Evolutionary conservation across 2,329 filamentous ascomycete species (phyloP).

Genomic region (Hirsutella rhossiliensis): DNA sequence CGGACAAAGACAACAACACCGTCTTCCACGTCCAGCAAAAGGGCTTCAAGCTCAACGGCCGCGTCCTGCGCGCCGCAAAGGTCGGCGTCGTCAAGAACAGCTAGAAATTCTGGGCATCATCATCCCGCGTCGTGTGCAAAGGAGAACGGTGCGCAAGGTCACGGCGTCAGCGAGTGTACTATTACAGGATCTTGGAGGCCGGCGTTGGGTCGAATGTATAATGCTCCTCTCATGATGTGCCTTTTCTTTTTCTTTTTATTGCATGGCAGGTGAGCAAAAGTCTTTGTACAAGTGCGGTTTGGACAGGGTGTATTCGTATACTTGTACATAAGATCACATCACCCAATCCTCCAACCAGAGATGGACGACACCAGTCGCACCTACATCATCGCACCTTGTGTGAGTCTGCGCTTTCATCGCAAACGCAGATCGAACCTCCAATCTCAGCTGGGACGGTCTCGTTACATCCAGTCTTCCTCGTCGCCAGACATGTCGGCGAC

Average conservation of each 20-base stretch:
- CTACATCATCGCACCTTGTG: not conserved
- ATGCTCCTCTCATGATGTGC: slow-evolving; percentile 33
- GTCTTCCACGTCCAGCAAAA: slow-evolving; percentile 92
- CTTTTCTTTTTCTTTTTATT: slow-evolving; percentile 4
- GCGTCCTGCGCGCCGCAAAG: slow-evolving; percentile 83
- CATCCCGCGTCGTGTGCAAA: not conserved
- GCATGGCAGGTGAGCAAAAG: slow-evolving; percentile 13
- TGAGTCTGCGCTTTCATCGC: not conserved
- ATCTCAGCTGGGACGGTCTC: not conserved
- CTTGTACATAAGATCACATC: slow-evolving; percentile 5
- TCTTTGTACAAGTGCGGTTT: slow-evolving; percentile 5
- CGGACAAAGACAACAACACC: slow-evolving; percentile 77
- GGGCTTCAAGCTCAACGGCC: slow-evolving; percentile 87
- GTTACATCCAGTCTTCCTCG: too few species aligned
- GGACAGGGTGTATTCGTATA: slow-evolving; percentile 4
- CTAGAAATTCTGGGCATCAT: slow-evolving; percentile 13
- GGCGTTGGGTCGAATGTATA: slow-evolving; percentile 28
- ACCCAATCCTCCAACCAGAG: not conserved
- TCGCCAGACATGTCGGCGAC: not conserved
- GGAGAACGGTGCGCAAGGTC: not conserved
- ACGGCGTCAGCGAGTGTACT: not conserved
- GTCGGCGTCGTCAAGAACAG: slow-evolving; percentile 89
- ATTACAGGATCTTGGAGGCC: slow-evolving; percentile 10
- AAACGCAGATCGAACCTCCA: too few species aligned
- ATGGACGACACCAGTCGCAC: not conserved